Evolutionary conservation across 2,329 filamentous ascomycete genomes (phyloP).

Genomic region (Fusarium proliferatum): DNA sequence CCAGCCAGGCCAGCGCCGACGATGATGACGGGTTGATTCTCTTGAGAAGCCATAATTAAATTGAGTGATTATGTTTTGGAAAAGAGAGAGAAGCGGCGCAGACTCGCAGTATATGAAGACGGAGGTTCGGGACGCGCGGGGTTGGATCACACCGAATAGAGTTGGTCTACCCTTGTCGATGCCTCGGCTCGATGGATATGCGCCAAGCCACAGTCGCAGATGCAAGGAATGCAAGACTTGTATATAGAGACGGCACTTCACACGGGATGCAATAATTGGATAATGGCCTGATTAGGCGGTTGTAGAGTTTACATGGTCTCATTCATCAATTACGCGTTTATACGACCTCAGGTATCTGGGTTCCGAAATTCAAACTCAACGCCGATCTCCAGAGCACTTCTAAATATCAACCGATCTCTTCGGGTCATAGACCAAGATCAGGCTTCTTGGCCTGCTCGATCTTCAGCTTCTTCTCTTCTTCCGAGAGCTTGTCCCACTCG

Average conservation of each 20-base stretch:
- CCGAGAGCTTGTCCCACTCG: slow-evolving; percentile 66
- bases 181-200: slow-evolving; percentile 13
- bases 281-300: not conserved
- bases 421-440: not conserved
- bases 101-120: slow-evolving; percentile 1
- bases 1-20: slow-evolving; percentile 68
- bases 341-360: slow-evolving; percentile 9
- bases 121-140: slow-evolving; percentile 20
- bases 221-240: not conserved
- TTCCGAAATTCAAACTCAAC: slow-evolving; percentile 20
- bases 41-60: slow-evolving; percentile 15
- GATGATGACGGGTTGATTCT: slow-evolving; percentile 60
- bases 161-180: slow-evolving; percentile 4
- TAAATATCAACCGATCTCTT: slow-evolving; percentile 9
- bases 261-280: not conserved
- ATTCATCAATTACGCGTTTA: not conserved
- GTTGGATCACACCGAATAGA: slow-evolving; percentile 3
- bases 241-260: not conserved
- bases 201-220: slow-evolving; percentile 22
- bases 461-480: slow-evolving; percentile 67
- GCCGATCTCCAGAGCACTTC: slow-evolving; percentile 6
- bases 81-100: not conserved
- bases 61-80: not conserved
- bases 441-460: slow-evolving; percentile 50
- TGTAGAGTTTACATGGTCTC: not conserved